Base-by-base conservation (phyloP, 2,329 filamentous ascomycete species). In the Colletotrichum karsti region DNA sequence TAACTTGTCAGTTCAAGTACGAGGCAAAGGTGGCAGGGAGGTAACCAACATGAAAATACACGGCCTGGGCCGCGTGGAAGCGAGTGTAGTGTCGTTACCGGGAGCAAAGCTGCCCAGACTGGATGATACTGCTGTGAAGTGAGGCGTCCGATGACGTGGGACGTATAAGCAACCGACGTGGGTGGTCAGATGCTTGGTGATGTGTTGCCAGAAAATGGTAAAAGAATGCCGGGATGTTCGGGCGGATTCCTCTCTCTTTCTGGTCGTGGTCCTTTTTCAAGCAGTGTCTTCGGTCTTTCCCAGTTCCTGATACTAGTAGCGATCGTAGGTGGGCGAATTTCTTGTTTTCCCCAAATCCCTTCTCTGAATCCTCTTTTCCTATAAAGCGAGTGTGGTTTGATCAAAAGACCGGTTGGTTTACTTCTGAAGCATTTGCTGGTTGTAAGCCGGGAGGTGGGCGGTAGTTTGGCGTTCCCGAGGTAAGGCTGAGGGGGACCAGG, bases 351-450 rank as follows among this genome's bases (percentile, higher is more conserved):
- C 18, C 46, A 48, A 51, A 39, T 63, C 41, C 13, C 24, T 22
- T 50, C 59, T 67, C 51, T 44, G 20, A 41, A 48, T 58, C 61
- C 59, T 63, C 50, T 30, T 51, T 58, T 57, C 37, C 67, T 68
- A 63, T 71, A 64, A 77, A 80, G 77, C 77, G 77, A 79, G 70
- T 69, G 77, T 78, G 74, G 69, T 69, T n/a, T 74, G 72, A 67
- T 67, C 64, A 44, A 53, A 67, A 67, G 64, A 67, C 53, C 64
- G 37, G 13, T 42, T n/a, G 22, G 13, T 54, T 63, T 44, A 67
- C 13, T 44, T 33, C 22, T 13, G 60, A 56, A 58, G 64, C 64
- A 67, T 67, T 53, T 63, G 53, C 37, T 63, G 64, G 44, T 44
- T 53, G 18, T 26, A 53, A 57, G 51, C 59, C 64, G 26, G 26